Conservation (phyloP, 139 green algal species). For the Chlorella sp. region DNA sequence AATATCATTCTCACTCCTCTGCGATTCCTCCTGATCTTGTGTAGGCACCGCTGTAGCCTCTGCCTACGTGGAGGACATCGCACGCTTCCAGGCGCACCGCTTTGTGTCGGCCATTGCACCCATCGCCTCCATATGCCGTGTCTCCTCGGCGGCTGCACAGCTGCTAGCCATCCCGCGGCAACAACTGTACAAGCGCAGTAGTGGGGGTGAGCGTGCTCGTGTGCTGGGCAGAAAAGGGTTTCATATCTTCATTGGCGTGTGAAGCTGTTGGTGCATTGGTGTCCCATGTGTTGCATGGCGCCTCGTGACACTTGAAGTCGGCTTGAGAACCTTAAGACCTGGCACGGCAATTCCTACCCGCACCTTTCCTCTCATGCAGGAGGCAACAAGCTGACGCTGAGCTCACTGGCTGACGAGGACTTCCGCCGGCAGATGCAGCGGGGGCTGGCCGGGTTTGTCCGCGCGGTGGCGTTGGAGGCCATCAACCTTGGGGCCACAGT, state of each 20-base stretch:
- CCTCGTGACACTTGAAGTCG: too few species aligned
- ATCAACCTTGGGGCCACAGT: constrained; percentile 53
- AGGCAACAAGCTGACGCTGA: neutral
- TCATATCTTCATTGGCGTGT: neutral
- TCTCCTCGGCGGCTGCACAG: constrained; percentile 52
- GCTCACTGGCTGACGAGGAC: neutral
- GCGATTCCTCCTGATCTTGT: neutral
- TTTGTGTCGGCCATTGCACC: constrained; percentile 75
- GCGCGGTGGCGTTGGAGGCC: constrained; percentile 53
- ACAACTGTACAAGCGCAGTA: constrained; percentile 15
- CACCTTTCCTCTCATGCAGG: neutral
- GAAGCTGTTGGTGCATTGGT: too few species aligned
- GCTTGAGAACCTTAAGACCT: too few species aligned
- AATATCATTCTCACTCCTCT: too few species aligned
- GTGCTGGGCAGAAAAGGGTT: too few species aligned
- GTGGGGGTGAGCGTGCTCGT: neutral
- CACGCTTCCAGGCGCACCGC: constrained; percentile 68
- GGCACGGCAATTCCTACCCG: too few species aligned
- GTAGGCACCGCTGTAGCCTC: constrained; percentile 47
- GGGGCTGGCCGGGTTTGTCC: constrained; percentile 47
- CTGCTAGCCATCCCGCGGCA: constrained; percentile 63
- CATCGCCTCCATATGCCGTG: constrained; percentile 59
- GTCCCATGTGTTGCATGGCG: neutral
- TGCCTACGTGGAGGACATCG: constrained; percentile 70
- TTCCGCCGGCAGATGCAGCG: constrained; percentile 49